These are phyloP conservation scores for Striga asiatica DNA, from an alignment of 257 asterid species.

Conservation along the genomic window DNA sequence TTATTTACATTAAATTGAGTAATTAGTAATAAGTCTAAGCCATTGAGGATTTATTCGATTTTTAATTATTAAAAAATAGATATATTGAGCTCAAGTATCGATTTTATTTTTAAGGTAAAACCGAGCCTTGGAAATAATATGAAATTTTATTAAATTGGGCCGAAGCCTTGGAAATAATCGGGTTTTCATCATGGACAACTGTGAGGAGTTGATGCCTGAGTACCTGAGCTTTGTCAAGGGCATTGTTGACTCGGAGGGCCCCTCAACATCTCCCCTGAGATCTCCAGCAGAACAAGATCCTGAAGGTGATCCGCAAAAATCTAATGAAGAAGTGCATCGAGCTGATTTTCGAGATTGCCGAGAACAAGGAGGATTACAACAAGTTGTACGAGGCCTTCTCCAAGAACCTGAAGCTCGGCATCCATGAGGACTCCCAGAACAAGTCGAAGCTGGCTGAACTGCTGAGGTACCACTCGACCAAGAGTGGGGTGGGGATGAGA, in stretches of 20 bases:
- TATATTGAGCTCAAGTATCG: no score
- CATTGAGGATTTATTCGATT: no score
- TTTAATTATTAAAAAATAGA: no score
- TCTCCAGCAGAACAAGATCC: constrained; percentile 49
- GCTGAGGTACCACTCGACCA: constrained; percentile 47
- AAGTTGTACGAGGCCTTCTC: constrained; percentile 57
- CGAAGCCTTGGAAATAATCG: constrained; percentile 58
- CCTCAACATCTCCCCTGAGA: constrained; percentile 46
- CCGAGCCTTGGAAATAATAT: no score
- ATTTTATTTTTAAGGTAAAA: no score
- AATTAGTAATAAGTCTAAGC: no score
- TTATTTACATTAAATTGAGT: no score
- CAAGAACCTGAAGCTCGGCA: constrained; percentile 52
- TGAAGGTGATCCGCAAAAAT: constrained; percentile 53
- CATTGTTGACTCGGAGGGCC: constrained; percentile 58
- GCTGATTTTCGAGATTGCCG: constrained; percentile 53
- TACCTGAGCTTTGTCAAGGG: constrained; percentile 46
- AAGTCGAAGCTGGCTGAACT: constrained; percentile 43
- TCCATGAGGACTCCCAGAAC: constrained; percentile 55
- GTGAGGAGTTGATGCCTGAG: constrained; percentile 56
- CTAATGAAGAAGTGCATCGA: constrained; percentile 55
- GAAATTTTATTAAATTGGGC: no score
- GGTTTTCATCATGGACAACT: constrained; percentile 53
- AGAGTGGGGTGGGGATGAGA: constrained; percentile 56
- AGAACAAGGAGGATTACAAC: constrained; percentile 55